A percentile compares a stretch with the other conserved stretches of the same genome.
These are phyloP conservation scores for Niebla homalea DNA, from an alignment of 495 filamentous ascomycete species.

Conservation along the genomic window DNA sequence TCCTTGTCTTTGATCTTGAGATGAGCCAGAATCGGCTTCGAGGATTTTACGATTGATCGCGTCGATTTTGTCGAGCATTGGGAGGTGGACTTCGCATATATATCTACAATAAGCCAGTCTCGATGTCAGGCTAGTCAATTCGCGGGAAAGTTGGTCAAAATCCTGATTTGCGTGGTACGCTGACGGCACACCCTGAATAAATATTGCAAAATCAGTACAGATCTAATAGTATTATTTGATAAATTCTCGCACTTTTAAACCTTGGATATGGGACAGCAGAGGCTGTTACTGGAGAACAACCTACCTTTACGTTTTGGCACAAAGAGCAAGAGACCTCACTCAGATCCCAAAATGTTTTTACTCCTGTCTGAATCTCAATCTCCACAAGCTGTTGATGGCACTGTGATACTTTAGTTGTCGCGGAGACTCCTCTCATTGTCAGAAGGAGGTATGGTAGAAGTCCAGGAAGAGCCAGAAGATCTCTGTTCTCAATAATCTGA, in stretches of 20 bases:
- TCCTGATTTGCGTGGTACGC: neutral
- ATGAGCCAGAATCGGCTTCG: neutral
- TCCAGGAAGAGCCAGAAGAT: neutral
- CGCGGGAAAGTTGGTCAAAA: neutral
- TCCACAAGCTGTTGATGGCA: neutral
- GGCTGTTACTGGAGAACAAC: too few species aligned
- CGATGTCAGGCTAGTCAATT: neutral
- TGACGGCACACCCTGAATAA: neutral
- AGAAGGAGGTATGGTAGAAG: neutral
- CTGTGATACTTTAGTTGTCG: neutral
- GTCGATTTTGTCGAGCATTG: neutral
- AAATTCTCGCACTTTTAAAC: too few species aligned
- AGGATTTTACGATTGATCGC: neutral
- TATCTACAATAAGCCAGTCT: conserved; percentile 1
- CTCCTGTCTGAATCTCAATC: neutral
- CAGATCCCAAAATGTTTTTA: neutral
- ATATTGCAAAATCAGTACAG: neutral
- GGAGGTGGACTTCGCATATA: neutral
- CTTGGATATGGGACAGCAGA: too few species aligned
- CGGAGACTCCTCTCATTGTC: neutral
- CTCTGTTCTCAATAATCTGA: neutral
- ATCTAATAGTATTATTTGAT: neutral
- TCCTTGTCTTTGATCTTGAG: neutral
- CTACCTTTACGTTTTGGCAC: too few species aligned
- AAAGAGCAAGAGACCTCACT: neutral